A percentile compares a stretch with the other conserved stretches of the same genome.
Evolutionary conservation across 257 asterid species (phyloP).

Genomic region (Penstemon barbatus): DNA sequence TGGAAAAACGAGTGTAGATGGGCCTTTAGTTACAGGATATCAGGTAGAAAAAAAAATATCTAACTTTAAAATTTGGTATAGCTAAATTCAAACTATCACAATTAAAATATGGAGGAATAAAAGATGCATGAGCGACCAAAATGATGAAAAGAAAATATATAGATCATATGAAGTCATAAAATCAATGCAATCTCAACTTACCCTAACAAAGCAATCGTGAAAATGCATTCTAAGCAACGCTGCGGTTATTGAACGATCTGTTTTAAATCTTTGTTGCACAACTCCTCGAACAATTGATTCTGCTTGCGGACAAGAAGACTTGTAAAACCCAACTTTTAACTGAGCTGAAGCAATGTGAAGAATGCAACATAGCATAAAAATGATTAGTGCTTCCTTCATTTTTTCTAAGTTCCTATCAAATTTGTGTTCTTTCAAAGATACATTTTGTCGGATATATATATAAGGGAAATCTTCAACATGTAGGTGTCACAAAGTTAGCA

Average conservation of each 20-base stretch:
- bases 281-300: constrained; percentile 50
- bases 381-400: constrained; percentile 34
- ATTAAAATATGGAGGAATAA: no score
- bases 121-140: no score
- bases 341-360: constrained; percentile 48
- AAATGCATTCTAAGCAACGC: constrained; percentile 86
- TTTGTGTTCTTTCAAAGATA: constrained; percentile 8
- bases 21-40: no score
- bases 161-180: not conserved
- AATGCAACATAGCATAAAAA: constrained; percentile 31
- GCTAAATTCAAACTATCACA: no score
- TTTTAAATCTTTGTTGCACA: constrained; percentile 45
- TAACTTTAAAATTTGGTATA: no score
- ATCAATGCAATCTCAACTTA: constrained; percentile 24
- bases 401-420: not conserved
- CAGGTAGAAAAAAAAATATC: no score
- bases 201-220: constrained; percentile 80
- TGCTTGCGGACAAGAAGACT: constrained; percentile 50
- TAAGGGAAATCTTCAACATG: not conserved
- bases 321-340: constrained; percentile 59
- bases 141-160: no score
- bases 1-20: no score
- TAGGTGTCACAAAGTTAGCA: constrained; percentile 32
- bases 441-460: constrained; percentile 21
- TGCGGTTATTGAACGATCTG: constrained; percentile 60